A percentile compares a stretch with the other conserved stretches of the same genome.
phyloP scores from a whole-genome alignment of 2,329 filamentous ascomycete species.

The Chrysoporthe austroafricana region DNA sequence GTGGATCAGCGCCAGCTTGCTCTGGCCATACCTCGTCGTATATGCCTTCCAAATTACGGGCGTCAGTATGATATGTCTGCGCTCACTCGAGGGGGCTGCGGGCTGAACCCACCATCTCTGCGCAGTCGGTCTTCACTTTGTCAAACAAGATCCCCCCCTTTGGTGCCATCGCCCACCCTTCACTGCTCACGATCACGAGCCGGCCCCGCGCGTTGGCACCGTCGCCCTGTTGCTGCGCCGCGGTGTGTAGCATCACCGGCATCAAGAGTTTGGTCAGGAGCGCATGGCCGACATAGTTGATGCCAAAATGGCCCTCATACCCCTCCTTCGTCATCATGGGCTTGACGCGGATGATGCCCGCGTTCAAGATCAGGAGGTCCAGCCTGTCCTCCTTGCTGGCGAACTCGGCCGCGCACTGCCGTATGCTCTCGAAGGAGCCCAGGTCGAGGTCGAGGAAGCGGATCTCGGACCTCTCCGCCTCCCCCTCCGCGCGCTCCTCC shows the following conservation, averaged over 20 bases:
- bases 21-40: slow-evolving; percentile 49
- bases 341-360: slow-evolving; percentile 20
- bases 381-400: slow-evolving; percentile 3
- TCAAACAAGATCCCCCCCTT: slow-evolving; percentile 39
- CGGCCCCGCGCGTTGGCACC: slow-evolving; percentile 20
- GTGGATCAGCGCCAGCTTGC: slow-evolving; percentile 52
- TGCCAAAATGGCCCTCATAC: slow-evolving; percentile 49
- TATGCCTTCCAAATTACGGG: slow-evolving; percentile 29
- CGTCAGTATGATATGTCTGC: neutral
- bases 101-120: slow-evolving; percentile 12
- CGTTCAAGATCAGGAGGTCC: slow-evolving; percentile 18
- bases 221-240: slow-evolving; percentile 15
- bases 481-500: neutral
- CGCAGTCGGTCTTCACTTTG: slow-evolving; percentile 34
- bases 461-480: slow-evolving; percentile 1
- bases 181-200: slow-evolving; percentile 33
- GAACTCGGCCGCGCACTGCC: slow-evolving; percentile 13
- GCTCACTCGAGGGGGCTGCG: too few species aligned
- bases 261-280: slow-evolving; percentile 42
- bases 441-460: slow-evolving; percentile 19
- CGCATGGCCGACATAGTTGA: slow-evolving; percentile 49
- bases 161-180: slow-evolving; percentile 33
- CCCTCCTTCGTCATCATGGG: slow-evolving; percentile 41
- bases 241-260: slow-evolving; percentile 38
- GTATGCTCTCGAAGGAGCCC: slow-evolving; percentile 16